Percentiles rank a stretch among this genome's conserved stretches.
Evolutionary conservation across 306 rosid genomes (phyloP).

Genomic region (Quercus wislizeni): DNA sequence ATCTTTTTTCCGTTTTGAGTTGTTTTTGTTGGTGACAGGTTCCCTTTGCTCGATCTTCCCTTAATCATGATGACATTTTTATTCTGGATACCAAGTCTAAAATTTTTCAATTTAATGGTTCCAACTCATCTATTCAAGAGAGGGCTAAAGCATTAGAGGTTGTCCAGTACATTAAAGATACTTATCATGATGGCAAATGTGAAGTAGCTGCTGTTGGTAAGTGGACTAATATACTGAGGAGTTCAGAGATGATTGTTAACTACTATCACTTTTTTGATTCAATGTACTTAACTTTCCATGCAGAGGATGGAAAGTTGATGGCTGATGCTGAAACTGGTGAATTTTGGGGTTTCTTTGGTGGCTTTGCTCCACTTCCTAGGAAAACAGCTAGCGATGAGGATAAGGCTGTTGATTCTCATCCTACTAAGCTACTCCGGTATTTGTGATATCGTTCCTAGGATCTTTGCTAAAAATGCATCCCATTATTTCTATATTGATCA

Average conservation of each 20-base stretch:
- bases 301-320: slow-evolving; percentile 99
- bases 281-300: slow-evolving; percentile 26
- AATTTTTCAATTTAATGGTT: slow-evolving; percentile 94
- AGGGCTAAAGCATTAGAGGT: slow-evolving; percentile 98
- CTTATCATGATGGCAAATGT: slow-evolving; percentile 93
- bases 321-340: slow-evolving; percentile 96
- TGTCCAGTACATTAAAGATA: slow-evolving; percentile 87
- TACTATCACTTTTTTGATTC: slow-evolving; percentile 27
- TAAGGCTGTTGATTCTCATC: slow-evolving; percentile 50
- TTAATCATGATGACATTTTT: slow-evolving; percentile 90
- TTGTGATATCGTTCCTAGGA: slow-evolving; percentile 7
- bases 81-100: slow-evolving; percentile 87
- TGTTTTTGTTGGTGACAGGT: slow-evolving; percentile 53
- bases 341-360: slow-evolving; percentile 96
- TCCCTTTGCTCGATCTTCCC: slow-evolving; percentile 83
- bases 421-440: slow-evolving; percentile 71
- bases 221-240: slow-evolving; percentile 33
- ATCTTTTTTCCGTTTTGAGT: slow-evolving; percentile 19
- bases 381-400: slow-evolving; percentile 64
- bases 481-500: neutral
- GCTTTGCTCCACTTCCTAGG: slow-evolving; percentile 98
- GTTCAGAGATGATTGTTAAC: slow-evolving; percentile 18
- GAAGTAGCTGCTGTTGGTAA: slow-evolving; percentile 92
- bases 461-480: neutral
- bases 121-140: slow-evolving; percentile 93